Evolutionary conservation across 805 yeast species (phyloP), one percentile per base, ranked within the genome.

Genomic region (Torulaspora franciscae): DNA sequence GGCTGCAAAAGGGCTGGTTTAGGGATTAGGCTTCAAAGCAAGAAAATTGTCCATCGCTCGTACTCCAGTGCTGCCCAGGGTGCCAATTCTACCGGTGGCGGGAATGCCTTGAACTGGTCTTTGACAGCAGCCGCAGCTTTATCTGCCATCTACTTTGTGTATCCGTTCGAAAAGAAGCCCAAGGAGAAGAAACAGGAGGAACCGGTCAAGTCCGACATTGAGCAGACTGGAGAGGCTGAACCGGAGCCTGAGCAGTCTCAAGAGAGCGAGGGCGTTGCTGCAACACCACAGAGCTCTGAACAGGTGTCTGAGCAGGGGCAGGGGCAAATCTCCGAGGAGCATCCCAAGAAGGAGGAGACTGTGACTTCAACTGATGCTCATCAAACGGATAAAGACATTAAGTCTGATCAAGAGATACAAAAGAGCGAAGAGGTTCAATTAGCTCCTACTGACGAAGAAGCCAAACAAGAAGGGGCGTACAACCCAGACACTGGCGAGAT

Each of bases 401-500:
- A 33, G 34, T 34, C 47, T 7, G 42, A 34, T 15, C 29, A 34
- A 7, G 46, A 41, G 30, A 4, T 43, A 6, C 49, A 46, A 26
- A 26, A 37, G 11, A 22, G 28, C 17, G 46, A 30, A 17, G 42
- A 46, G 15, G 42, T 28, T 33, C 35, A 36, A 36, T 28, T 46
- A 42, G 14, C 58, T 40, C 39, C 41, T 26, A 45, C 46, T 11
- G 70, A 61, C 40, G 67, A 61, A 32, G 72, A 69, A 35, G 75
- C 68, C 35, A 67, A 69, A 15, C 71, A 66, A 50, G 69, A 73
- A 49, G 85, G 88, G 30, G 96, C 98, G 3, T 91, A 80, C 69
- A 80, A 91, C 70, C 97, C 97, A 25, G 95, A 86, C 59, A 93
- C 99, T 2, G 99, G 99, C 25, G 98, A 91, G 65, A 93, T 93